These are phyloP conservation scores for Colletotrichum cuscutae DNA, from an alignment of 2,329 filamentous ascomycete genomes.

Conservation along the genomic window DNA sequence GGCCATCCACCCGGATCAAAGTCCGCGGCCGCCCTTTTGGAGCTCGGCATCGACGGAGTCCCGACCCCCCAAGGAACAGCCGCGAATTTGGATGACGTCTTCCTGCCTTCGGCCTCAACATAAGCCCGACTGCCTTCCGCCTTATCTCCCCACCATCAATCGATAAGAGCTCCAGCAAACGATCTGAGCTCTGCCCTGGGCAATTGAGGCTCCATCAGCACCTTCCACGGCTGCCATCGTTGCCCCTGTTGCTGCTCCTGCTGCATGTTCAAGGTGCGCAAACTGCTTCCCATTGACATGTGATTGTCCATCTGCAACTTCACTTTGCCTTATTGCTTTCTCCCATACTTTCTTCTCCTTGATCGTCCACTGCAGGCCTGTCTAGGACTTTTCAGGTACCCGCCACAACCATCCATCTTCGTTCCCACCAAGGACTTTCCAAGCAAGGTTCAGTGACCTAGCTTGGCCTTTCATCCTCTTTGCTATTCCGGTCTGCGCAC, in stretches of 20 bases:
- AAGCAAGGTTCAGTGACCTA: conserved; percentile 28
- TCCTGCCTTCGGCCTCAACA: background rate
- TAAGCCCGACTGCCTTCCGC: background rate
- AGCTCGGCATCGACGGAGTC: conserved; percentile 9
- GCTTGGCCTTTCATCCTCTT: conserved; percentile 10
- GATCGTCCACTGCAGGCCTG: background rate
- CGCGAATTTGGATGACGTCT: conserved; percentile 24
- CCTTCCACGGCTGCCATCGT: conserved; percentile 1
- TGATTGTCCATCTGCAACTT: background rate
- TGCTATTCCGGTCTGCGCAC: background rate
- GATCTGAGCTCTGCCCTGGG: background rate
- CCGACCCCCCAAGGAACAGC: background rate
- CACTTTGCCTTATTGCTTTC: background rate
- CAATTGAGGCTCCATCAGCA: background rate
- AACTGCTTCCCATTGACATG: conserved; percentile 19
- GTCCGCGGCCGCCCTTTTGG: background rate
- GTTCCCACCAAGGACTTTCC: background rate
- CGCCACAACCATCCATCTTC: background rate
- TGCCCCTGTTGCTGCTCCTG: background rate
- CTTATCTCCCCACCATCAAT: conserved; percentile 15
- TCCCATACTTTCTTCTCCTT: background rate
- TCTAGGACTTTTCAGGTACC: background rate
- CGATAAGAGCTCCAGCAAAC: conserved; percentile 24
- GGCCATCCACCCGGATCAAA: background rate
- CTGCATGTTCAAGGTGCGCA: conserved; percentile 22